These are phyloP conservation scores for Arctium minus DNA, from an alignment of 129 eudicot species.

Conservation along the genomic window DNA sequence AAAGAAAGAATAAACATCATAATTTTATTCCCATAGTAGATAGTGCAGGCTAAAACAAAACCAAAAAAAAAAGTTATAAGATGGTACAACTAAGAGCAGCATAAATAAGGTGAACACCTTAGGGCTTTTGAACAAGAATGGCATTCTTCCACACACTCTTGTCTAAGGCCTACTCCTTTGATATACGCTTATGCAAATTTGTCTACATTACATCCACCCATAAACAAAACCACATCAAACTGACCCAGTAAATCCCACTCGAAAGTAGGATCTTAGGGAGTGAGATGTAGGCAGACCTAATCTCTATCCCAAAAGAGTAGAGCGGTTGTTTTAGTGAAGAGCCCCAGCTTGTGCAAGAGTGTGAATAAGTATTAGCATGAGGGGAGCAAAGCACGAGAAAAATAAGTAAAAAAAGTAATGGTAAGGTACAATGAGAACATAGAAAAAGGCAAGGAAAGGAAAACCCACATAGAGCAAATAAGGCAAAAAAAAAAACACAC, in stretches of 20 bases:
- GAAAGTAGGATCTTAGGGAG: not conserved
- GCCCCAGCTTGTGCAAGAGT: not conserved
- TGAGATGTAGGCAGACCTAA: not conserved
- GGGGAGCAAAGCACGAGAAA: not conserved
- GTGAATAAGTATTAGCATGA: not conserved
- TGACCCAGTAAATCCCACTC: not conserved
- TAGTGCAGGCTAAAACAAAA: not conserved
- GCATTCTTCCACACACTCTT: not conserved
- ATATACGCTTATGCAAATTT: not conserved
- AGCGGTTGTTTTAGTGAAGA: not conserved
- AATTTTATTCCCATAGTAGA: not conserved
- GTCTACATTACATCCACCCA: not conserved
- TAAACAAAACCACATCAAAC: not conserved
- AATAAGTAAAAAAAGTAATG: not conserved
- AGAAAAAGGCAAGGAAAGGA: not conserved
- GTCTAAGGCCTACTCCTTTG: not conserved
- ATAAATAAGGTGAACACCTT: not conserved
- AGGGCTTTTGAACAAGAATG: not conserved
- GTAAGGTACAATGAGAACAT: not conserved
- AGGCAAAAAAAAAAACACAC: not conserved
- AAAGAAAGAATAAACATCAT: not conserved
- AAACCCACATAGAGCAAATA: not conserved
- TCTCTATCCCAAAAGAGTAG: not conserved
- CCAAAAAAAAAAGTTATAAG: not conserved
- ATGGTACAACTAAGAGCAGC: not conserved